Evolutionary conservation across 495 filamentous ascomycete genomes (phyloP).

Genomic region (Chlorociboria aeruginascens): DNA sequence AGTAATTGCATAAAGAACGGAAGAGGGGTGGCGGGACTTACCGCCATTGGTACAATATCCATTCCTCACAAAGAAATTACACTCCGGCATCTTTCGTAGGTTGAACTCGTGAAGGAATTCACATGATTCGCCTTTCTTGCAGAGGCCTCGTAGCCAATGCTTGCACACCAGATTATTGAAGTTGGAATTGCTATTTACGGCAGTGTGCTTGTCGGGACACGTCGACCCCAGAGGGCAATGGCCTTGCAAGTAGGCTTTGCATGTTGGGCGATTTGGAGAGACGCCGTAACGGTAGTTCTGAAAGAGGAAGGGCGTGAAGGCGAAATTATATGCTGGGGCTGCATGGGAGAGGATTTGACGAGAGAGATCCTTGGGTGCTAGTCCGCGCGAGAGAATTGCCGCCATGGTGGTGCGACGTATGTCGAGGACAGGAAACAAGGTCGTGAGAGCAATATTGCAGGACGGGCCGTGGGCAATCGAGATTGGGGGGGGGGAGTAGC

Average conservation of each 20-base stretch:
- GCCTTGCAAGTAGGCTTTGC: constrained; percentile 68
- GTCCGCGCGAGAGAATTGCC: constrained; percentile 16
- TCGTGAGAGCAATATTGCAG: background rate
- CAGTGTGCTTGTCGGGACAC: constrained; percentile 56
- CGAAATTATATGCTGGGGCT: constrained; percentile 50
- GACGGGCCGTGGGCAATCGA: background rate
- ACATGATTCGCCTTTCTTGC: constrained; percentile 91
- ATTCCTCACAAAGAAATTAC: constrained; percentile 79
- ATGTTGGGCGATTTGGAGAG: constrained; percentile 58
- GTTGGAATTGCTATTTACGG: constrained; percentile 39
- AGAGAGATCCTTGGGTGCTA: constrained; percentile 25
- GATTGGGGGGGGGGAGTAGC: background rate
- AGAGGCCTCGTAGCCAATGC: constrained; percentile 93
- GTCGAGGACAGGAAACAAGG: background rate
- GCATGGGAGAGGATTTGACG: constrained; percentile 37
- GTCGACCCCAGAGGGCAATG: constrained; percentile 66
- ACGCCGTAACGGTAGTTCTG: constrained; percentile 68
- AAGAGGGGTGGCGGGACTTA: background rate
- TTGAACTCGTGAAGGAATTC: constrained; percentile 99
- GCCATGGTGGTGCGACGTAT: background rate
- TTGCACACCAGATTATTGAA: constrained; percentile 84
- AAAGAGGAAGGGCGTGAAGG: constrained; percentile 64
- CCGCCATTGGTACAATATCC: constrained; percentile 83
- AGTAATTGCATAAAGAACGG: background rate
- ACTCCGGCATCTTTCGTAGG: constrained; percentile 93